Base-by-base conservation (phyloP, 805 yeast species). In the Starmerella bombicola region DNA sequence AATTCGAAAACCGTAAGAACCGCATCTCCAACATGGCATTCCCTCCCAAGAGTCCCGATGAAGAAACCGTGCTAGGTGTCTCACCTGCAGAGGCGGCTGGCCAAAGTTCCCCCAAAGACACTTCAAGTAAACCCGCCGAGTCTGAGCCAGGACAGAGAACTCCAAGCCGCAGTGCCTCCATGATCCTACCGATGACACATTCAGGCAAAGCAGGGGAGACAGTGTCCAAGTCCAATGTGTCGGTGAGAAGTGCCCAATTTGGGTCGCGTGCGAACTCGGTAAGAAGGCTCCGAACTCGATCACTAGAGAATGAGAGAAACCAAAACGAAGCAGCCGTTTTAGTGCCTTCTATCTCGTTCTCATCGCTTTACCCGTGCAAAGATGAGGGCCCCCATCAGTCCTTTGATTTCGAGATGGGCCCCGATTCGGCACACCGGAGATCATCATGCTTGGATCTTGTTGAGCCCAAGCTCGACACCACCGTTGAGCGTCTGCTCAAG, bases 401-500 rank as follows among this genome's bases (percentile, higher is more conserved):
- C 5, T 42, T 42, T 25, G 46, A 46, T 19, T 42, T 46, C 23
- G 49, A 46, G 23, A 18, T 25, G 10, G 42, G 36, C 10, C 37
- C 47, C 1, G 41, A 28, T n/a, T 17, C 26, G 2, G 25, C 36
- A 35, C 37, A 22, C 5, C 17, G 37, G 41, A 8, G 57, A 46
- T 30, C 54, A 49, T 7, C 49, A 37, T 31, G 49, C 41, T 26
- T 46, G 39, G 34, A 47, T 24, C 29, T 46, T 13, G 23, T 37
- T 10, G 45, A 43, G 21, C 41, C 47, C 16, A 29, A 31, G 20
- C 34, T 33, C 9, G 25, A 30, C 5, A 46, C 43, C 18, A 37
- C 38, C 21, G 30, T 33, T 8, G 47, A 46, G 38, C 41, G 33
- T 29, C 50, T 59, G 7, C 37, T 58, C 32, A 25, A 38, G 13